Percentiles rank a stretch among this genome's conserved stretches.
Evolutionary conservation across 345 rosid genomes (phyloP).

Genomic region (Salix purpurea): DNA sequence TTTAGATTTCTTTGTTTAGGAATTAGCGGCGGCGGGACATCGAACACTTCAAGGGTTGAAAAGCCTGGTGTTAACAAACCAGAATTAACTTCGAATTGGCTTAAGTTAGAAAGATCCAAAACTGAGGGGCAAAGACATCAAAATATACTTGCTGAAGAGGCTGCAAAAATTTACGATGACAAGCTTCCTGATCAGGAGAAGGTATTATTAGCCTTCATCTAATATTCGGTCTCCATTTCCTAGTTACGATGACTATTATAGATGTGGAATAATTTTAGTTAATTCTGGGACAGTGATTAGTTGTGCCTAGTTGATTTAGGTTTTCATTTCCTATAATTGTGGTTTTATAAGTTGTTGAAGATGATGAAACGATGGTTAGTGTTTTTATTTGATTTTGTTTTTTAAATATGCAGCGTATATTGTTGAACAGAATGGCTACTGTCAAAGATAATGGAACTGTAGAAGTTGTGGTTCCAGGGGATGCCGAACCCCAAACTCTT

Average conservation of each 20-base stretch:
- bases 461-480: conserved; percentile 79
- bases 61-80: conserved; percentile 29
- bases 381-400: conserved; percentile 14
- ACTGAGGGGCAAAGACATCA: conserved; percentile 56
- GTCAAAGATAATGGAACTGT: conserved; percentile 96
- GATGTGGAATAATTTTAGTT: background rate
- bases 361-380: conserved; percentile 1
- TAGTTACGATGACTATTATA: background rate
- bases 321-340: background rate
- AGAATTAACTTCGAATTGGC: conserved; percentile 40
- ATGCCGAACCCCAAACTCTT: conserved; percentile 56
- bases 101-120: conserved; percentile 67
- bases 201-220: conserved; percentile 33
- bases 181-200: conserved; percentile 65
- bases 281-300: background rate
- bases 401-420: conserved; percentile 56
- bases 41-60: conserved; percentile 33
- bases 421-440: conserved; percentile 87
- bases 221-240: background rate
- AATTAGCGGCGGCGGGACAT: conserved; percentile 24
- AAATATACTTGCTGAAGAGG: conserved; percentile 65
- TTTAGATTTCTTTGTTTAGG: conserved; percentile 32
- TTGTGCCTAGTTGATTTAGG: background rate
- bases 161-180: conserved; percentile 72
- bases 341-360: background rate